A percentile compares a stretch with the other conserved stretches of the same genome.
Conservation (phyloP, 768 basidiomycete species). For the Termitomyces sp. region DNA sequence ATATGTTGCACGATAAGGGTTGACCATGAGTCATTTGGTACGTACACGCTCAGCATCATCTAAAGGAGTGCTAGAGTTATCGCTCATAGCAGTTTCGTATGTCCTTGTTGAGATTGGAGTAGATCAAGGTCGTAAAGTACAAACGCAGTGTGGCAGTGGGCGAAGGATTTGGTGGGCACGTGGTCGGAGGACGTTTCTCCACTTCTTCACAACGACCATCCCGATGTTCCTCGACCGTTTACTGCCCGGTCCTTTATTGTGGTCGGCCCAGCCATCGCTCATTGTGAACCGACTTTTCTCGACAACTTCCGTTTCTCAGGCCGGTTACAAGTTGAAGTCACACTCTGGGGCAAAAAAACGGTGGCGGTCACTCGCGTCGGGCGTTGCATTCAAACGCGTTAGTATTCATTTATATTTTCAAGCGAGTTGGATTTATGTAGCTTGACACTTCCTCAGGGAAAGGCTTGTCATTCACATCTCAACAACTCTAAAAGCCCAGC, state of each 20-base stretch:
- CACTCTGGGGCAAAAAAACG: slow-evolving; percentile 80
- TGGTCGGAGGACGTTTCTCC: slow-evolving; percentile 4
- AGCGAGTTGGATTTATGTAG: not conserved
- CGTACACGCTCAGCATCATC: slow-evolving; percentile 80
- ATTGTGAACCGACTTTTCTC: slow-evolving; percentile 45
- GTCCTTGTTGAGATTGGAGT: slow-evolving; percentile 4
- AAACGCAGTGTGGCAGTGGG: not conserved
- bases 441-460: slow-evolving; percentile 36
- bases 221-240: slow-evolving; percentile 11
- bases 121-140: not conserved
- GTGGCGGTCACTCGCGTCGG: slow-evolving; percentile 66
- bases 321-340: slow-evolving; percentile 73
- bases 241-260: slow-evolving; percentile 3
- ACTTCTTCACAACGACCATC: not conserved
- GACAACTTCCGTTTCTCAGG: slow-evolving; percentile 45
- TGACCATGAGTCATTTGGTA: slow-evolving; percentile 1
- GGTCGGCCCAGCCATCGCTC: slow-evolving; percentile 11
- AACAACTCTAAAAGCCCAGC: slow-evolving; percentile 62
- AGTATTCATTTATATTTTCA: slow-evolving; percentile 17
- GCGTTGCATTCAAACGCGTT: slow-evolving; percentile 69
- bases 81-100: slow-evolving; percentile 25
- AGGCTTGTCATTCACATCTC: slow-evolving; percentile 68
- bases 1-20: not conserved
- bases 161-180: slow-evolving; percentile 8
- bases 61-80: slow-evolving; percentile 44